Evolutionary conservation across 1,284 basidiomycete genomes (phyloP).

Genomic region (Mycena citricolor): DNA sequence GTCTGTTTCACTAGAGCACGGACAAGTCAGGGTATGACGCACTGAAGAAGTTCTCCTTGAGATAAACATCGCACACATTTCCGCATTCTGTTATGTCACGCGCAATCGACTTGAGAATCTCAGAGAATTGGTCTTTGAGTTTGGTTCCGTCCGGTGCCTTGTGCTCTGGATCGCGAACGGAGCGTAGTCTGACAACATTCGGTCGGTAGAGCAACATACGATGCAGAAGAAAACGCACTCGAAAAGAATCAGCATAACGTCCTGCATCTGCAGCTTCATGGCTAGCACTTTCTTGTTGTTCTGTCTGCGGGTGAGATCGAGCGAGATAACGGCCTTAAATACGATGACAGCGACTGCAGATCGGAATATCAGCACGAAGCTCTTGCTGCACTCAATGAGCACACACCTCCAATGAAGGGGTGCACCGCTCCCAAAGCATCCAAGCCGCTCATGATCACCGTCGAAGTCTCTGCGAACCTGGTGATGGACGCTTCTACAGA

Average conservation of each 20-base stretch:
- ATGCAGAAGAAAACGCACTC: slow-evolving; percentile 33
- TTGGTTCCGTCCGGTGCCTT: slow-evolving; percentile 24
- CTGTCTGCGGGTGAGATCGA: slow-evolving; percentile 40
- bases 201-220: not conserved
- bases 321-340: slow-evolving; percentile 41
- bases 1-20: not conserved
- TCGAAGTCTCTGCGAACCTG: slow-evolving; percentile 25
- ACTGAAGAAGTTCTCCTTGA: slow-evolving; percentile 31
- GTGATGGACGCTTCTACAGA: slow-evolving; percentile 25
- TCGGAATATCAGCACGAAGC: too few species aligned
- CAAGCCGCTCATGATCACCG: slow-evolving; percentile 28
- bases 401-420: slow-evolving; percentile 31
- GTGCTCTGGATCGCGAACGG: slow-evolving; percentile 23
- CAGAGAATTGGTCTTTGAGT: slow-evolving; percentile 23
- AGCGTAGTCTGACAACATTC: slow-evolving; percentile 18
- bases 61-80: slow-evolving; percentile 29
- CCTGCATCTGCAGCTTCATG: slow-evolving; percentile 44
- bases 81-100: slow-evolving; percentile 29
- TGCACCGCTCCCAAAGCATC: slow-evolving; percentile 28
- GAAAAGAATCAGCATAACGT: slow-evolving; percentile 43
- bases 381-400: not conserved
- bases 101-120: slow-evolving; percentile 27
- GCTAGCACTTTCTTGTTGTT: slow-evolving; percentile 44
- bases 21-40: not conserved
- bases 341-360: slow-evolving; percentile 41